These are phyloP conservation scores for Leptomonas pyrrhocoris DNA, from an alignment of 208 protist species.

Conservation along the genomic window DNA sequence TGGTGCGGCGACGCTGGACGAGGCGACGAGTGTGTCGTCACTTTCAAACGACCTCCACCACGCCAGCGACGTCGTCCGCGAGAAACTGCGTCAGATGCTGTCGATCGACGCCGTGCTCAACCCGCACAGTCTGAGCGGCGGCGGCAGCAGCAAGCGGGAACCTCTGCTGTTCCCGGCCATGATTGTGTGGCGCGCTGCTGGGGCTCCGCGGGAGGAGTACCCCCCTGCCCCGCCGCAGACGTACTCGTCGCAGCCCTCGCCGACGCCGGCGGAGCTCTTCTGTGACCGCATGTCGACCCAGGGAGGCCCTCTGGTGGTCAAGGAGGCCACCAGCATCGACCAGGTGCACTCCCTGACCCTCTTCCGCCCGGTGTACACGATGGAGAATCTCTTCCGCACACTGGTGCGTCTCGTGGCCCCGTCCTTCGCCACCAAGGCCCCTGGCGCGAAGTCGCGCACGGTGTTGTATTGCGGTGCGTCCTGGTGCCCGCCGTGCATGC, in stretches of 20 bases:
- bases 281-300: constrained; percentile 32
- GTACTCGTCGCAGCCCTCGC: constrained; percentile 32
- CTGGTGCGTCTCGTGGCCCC: constrained; percentile 34
- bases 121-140: constrained; percentile 25
- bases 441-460: constrained; percentile 34
- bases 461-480: constrained; percentile 81
- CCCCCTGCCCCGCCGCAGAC: constrained; percentile 31
- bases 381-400: constrained; percentile 58
- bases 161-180: constrained; percentile 41
- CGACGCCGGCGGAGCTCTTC: constrained; percentile 34
- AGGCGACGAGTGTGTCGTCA: constrained; percentile 19
- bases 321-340: constrained; percentile 63
- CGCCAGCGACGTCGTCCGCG: constrained; percentile 40
- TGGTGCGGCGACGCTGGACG: constrained; percentile 8
- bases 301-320: constrained; percentile 68
- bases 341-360: constrained; percentile 72
- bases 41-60: constrained; percentile 46
- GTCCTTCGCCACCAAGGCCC: constrained; percentile 7
- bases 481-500: constrained; percentile 89
- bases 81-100: constrained; percentile 38
- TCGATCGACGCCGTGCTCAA: constrained; percentile 53
- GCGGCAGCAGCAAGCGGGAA: constrained; percentile 26
- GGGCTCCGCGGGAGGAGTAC: constrained; percentile 49
- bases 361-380: constrained; percentile 68
- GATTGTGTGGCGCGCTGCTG: constrained; percentile 40